phyloP scores from a whole-genome alignment of 2,329 filamentous ascomycete species.

The Cladophialophora exuberans region DNA sequence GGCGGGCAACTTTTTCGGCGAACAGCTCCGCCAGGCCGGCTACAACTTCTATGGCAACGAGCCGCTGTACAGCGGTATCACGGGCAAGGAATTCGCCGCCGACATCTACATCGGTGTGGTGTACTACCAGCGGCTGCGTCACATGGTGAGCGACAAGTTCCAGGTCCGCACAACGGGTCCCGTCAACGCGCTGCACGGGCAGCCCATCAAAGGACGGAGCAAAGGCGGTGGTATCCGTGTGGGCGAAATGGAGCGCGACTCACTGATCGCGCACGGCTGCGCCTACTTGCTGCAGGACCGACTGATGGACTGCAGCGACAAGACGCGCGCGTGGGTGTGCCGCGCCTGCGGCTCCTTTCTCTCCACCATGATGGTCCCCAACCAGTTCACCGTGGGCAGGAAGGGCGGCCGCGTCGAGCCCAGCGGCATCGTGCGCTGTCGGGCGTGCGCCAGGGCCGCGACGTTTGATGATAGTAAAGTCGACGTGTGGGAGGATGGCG shows the following conservation, averaged over 20 bases:
- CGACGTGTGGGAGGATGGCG: conserved; percentile 83
- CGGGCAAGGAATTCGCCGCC: conserved; percentile 86
- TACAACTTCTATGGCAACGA: conserved; percentile 99
- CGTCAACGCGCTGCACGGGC: conserved; percentile 85
- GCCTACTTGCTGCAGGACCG: conserved; percentile 94
- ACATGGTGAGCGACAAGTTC: conserved; percentile 99
- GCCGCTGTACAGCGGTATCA: conserved; percentile 97
- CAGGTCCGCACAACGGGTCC: conserved; percentile 96
- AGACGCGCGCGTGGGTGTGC: conserved; percentile 87
- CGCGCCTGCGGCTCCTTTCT: conserved; percentile 87
- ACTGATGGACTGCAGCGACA: conserved; percentile 95
- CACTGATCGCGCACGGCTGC: conserved; percentile 90
- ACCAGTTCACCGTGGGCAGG: conserved; percentile 28
- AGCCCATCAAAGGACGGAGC: conserved; percentile 95
- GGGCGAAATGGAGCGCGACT: conserved; percentile 98
- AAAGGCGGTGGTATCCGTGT: conserved; percentile 98
- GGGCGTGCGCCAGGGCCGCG: conserved; percentile 72
- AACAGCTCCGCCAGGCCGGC: conserved; percentile 91
- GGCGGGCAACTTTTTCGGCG: conserved; percentile 90
- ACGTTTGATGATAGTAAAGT: conserved; percentile 69
- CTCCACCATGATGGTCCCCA: conserved; percentile 68
- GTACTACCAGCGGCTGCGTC: conserved; percentile 95
- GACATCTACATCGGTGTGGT: conserved; percentile 97
- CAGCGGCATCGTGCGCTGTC: conserved; percentile 71
- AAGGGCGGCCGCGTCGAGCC: conserved; percentile 47